Base-by-base conservation (phyloP, 352 stramenopile species). In the Pythium biforme region DNA sequence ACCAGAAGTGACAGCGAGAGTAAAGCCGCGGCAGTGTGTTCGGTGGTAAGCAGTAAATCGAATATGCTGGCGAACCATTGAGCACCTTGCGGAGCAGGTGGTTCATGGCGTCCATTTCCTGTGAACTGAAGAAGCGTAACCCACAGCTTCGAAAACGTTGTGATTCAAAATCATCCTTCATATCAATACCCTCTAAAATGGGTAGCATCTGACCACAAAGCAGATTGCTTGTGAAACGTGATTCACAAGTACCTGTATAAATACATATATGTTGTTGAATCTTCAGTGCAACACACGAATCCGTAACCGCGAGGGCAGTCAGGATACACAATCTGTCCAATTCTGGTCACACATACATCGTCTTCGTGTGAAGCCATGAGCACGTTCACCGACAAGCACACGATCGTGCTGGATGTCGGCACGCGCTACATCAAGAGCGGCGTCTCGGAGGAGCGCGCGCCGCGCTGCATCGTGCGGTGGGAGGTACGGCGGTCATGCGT, bases 341-440 rank as follows among this genome's bases (percentile, higher is more conserved):
- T n/a, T n/a, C n/a, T n/a, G n/a, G n/a, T n/a, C n/a, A n/a, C n/a
- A n/a, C n/a, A n/a, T n/a, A n/a, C n/a, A n/a, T n/a, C n/a, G n/a
- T n/a, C n/a, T n/a, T n/a, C n/a, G n/a, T n/a, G 26, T 43, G 51
- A 43, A 54, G 29, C 40, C 55, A 19, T 59, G 64, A 71, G 57
- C 52, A 56, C 40, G 17, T 59, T 66, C 59, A 68, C 27, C 29
- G 66, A 72, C 58, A 72, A 72, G 66, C 66, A 68, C 48, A 73
- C 81, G 74, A 78, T 95, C 49, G 84, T 95, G 66, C 65, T 95
- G 54, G 86, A 95, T 63, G 55, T 95, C 29, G 86, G 86, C 41
- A 64, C 68, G 19, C 81, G 80, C 43, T 92, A 80, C 70, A 62
- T 87, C 41, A 82, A 86, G 59, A 83, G 74, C 56, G 86, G 86